Evolutionary conservation across 805 yeast genomes (phyloP), one percentile per base, ranked within the genome.

Genomic region (Komagataella pastoris): DNA sequence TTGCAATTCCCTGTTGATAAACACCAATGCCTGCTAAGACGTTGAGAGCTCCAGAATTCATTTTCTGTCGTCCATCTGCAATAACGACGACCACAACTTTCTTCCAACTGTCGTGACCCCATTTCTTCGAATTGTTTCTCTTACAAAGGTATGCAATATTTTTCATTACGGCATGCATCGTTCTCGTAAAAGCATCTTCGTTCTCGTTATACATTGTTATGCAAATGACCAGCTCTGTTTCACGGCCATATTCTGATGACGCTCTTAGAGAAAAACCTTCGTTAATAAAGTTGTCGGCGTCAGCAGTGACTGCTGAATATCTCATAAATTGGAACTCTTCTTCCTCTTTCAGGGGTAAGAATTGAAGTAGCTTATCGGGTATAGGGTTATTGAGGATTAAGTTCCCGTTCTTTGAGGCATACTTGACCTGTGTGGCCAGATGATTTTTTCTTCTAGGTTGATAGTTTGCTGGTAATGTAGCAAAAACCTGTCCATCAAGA

Each of bases 71-170:
- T 59, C 99, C 99, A 69, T 93, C 99, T 49, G 96, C 81, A 19
- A 93, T 86, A 59, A 93, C 83, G 52, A 87, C 73, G 12, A 93
- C 97, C 51, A 91, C 97, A 18, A 93, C 83, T 67, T 91, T 93
- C 63, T 93, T 89, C 99, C 99, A 93, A 23, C 96, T 85, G 54
- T 90, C 95, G 57, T 83, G 81, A 3, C 99, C 98, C 99, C 99
- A 93, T 17, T 86, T 84, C 50, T 85, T 73, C 45, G 96, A 85
- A 64, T 81, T 85, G 51, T 77, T 75, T 65, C 99, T 80, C 14
- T 84, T 79, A 63, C 96, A 80, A 50, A 93, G 72, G 61, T 89
- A 93, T 2, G 96, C 87, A 53, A 93, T 79, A 66, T 95, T 93
- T 60, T 81, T 85, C 87, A 91, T 88, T 14, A 93, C 91, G 0